These are phyloP conservation scores for Geotrichum histeridarum DNA, from an alignment of 1,139 yeast genomes.

Conservation along the genomic window DNA sequence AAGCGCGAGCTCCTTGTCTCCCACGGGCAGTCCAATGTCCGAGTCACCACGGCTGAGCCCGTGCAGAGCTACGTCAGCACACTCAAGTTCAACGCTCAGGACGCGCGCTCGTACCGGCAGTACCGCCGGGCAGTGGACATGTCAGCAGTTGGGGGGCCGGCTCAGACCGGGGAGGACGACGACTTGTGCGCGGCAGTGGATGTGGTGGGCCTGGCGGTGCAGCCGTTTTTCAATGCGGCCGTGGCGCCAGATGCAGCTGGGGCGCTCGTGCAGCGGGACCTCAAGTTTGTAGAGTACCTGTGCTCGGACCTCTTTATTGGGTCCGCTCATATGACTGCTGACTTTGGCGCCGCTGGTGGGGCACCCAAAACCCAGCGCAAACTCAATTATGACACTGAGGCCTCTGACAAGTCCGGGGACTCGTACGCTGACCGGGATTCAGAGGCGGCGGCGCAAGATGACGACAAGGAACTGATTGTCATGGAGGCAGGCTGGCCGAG, in stretches of 20 bases:
- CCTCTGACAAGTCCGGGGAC: background rate
- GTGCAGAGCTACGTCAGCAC: constrained; percentile 31
- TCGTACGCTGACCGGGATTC: background rate
- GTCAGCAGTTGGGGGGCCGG: too few relatives aligned
- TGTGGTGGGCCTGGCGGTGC: constrained; percentile 29
- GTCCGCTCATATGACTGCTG: background rate
- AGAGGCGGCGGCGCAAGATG: too few relatives aligned
- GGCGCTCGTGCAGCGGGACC: constrained; percentile 27
- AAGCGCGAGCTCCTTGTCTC: constrained; percentile 17
- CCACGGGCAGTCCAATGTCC: constrained; percentile 4
- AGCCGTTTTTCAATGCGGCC: constrained; percentile 30
- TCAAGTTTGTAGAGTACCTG: constrained; percentile 29
- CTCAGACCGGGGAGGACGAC: constrained; percentile 12
- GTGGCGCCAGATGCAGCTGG: constrained; percentile 26
- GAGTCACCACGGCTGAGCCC: constrained; percentile 30
- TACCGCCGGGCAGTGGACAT: too few relatives aligned
- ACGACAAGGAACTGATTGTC: constrained; percentile 40
- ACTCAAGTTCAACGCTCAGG: constrained; percentile 26
- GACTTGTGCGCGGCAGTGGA: constrained; percentile 32
- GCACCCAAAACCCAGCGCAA: background rate
- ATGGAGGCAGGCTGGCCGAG: constrained; percentile 74
- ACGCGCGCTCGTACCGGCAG: constrained; percentile 22
- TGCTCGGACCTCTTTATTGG: constrained; percentile 30
- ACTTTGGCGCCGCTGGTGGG: background rate
- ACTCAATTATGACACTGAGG: background rate